These are phyloP conservation scores for Cymodocea nodosa DNA, from an alignment of 116 monocot species.

Conservation along the genomic window DNA sequence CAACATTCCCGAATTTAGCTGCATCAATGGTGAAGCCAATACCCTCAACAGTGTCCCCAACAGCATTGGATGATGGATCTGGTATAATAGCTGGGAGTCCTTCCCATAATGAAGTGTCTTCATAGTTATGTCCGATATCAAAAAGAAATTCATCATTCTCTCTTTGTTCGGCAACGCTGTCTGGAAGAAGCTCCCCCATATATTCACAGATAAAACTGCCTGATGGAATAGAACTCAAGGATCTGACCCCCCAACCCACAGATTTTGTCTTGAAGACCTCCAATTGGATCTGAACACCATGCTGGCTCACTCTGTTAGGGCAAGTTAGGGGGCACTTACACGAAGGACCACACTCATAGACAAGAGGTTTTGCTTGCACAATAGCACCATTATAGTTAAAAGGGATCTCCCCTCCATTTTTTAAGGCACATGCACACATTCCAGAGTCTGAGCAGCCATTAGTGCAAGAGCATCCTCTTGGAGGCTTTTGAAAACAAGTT, in stretches of 20 bases:
- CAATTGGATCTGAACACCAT: slow-evolving; percentile 33
- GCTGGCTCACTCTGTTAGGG: slow-evolving; percentile 38
- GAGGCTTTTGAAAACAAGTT: slow-evolving; percentile 11
- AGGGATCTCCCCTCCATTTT: slow-evolving; percentile 52
- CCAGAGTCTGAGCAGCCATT: slow-evolving; percentile 37
- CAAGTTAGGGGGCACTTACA: slow-evolving; percentile 49
- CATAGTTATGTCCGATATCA: slow-evolving; percentile 38
- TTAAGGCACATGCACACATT: slow-evolving; percentile 37
- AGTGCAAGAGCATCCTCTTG: slow-evolving; percentile 33
- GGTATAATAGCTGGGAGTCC: slow-evolving; percentile 35
- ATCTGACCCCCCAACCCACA: slow-evolving; percentile 55
- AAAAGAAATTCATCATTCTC: slow-evolving; percentile 43
- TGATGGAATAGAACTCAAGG: slow-evolving; percentile 29
- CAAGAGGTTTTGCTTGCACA: slow-evolving; percentile 42
- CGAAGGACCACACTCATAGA: slow-evolving; percentile 48
- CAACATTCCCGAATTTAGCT: slow-evolving; percentile 39
- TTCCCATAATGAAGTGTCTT: slow-evolving; percentile 39
- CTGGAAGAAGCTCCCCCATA: slow-evolving; percentile 34
- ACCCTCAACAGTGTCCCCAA: slow-evolving; percentile 13
- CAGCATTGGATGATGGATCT: slow-evolving; percentile 13
- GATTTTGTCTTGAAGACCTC: slow-evolving; percentile 49
- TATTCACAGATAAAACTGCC: slow-evolving; percentile 51
- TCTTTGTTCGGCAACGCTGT: slow-evolving; percentile 36
- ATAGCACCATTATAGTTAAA: slow-evolving; percentile 34
- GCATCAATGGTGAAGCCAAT: slow-evolving; percentile 52